Evolutionary conservation across 306 rosid genomes (phyloP).

Genomic region (Trichosanthes cucumerina): DNA sequence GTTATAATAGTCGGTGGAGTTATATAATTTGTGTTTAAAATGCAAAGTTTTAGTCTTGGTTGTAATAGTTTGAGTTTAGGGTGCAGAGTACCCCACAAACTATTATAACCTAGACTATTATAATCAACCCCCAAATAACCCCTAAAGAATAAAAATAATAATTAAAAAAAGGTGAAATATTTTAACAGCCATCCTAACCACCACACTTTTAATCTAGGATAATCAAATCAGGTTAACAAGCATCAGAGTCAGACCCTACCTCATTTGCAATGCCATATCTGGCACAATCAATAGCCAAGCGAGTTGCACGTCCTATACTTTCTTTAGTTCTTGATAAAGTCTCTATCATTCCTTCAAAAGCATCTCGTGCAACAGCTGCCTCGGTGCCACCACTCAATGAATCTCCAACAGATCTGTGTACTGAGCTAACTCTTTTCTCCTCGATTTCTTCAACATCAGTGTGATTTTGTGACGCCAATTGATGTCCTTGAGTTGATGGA

Average conservation of each 20-base stretch:
- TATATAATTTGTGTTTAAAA: no score
- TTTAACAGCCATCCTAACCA: background rate
- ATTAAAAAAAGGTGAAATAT: background rate
- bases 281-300: conserved; percentile 98
- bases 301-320: conserved; percentile 99
- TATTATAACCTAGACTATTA: no score
- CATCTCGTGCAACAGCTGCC: conserved; percentile 98
- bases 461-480: conserved; percentile 39
- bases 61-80: no score
- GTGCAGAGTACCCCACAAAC: no score
- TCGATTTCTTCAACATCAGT: conserved; percentile 61
- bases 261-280: conserved; percentile 95
- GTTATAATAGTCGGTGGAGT: no score
- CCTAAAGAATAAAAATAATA: background rate
- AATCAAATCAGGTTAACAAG: background rate
- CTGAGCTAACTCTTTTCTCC: conserved; percentile 68
- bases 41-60: no score
- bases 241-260: conserved; percentile 30
- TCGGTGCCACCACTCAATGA: conserved; percentile 95
- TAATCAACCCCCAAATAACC: no score
- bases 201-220: background rate
- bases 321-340: conserved; percentile 98
- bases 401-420: conserved; percentile 52
- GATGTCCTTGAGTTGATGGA: conserved; percentile 47
- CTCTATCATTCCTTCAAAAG: conserved; percentile 99